These are phyloP conservation scores for Vaccinium vitisidaea DNA, from an alignment of 148 eudicot species.

Conservation along the genomic window DNA sequence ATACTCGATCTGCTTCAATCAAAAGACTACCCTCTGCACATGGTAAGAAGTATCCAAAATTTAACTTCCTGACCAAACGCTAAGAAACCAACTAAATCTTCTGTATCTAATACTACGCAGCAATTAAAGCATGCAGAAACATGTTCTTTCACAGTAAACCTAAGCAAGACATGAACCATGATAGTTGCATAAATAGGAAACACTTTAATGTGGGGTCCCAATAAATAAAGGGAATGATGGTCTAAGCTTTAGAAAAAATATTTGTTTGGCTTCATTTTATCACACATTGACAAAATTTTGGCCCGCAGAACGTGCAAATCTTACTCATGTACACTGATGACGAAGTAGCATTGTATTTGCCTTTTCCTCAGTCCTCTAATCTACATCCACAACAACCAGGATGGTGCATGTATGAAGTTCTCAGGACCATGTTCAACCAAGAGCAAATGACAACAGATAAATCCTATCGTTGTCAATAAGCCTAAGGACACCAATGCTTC, in stretches of 20 bases:
- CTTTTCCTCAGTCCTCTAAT: not conserved
- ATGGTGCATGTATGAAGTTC: not conserved
- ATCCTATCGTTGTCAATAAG: not conserved
- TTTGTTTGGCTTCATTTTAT: not conserved
- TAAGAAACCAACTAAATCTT: not conserved
- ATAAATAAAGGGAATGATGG: slow-evolving; percentile 1
- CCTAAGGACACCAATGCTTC: not conserved
- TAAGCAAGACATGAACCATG: slow-evolving; percentile 5
- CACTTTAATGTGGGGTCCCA: not conserved
- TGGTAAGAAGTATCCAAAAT: slow-evolving; percentile 6
- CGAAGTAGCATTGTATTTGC: too few relatives aligned
- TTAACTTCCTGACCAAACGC: not conserved
- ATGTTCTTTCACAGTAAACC: not conserved
- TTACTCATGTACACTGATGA: not conserved
- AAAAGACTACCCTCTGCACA: slow-evolving; percentile 79
- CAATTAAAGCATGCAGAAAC: not conserved
- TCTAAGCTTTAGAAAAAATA: not conserved
- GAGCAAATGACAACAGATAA: not conserved
- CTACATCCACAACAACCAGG: not conserved
- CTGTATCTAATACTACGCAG: not conserved
- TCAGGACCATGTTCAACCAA: not conserved
- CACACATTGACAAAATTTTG: not conserved
- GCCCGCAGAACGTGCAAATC: not conserved
- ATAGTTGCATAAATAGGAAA: not conserved
- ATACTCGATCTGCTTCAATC: slow-evolving; percentile 84